A percentile compares a stretch with the other conserved stretches of the same genome.
Evolutionary conservation across 768 basidiomycete species (phyloP).

Genomic region (Coprinopsis strossmayeri): DNA sequence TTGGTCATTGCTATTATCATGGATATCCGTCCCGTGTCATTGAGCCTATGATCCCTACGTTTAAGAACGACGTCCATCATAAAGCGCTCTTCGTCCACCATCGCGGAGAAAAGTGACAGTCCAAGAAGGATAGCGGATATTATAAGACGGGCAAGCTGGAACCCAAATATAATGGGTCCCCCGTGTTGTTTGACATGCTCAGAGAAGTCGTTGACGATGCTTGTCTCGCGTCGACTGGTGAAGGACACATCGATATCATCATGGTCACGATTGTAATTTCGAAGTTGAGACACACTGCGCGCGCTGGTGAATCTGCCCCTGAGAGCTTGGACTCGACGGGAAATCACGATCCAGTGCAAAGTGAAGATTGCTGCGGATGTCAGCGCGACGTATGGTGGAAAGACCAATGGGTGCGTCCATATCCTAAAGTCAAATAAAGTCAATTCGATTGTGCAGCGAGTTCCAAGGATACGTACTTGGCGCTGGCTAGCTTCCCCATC

Average conservation of each 20-base stretch:
- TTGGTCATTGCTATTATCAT: slow-evolving; percentile 25
- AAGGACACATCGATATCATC: neutral
- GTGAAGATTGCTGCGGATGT: neutral
- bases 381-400: neutral
- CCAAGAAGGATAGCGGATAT: slow-evolving; percentile 41
- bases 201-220: neutral
- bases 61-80: slow-evolving; percentile 9
- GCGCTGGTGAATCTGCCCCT: neutral
- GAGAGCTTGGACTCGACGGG: neutral
- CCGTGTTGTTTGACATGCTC: slow-evolving; percentile 36
- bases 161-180: slow-evolving; percentile 39
- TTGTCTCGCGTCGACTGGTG: neutral
- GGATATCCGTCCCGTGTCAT: slow-evolving; percentile 22
- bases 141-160: slow-evolving; percentile 39
- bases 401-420: neutral
- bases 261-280: too few species aligned
- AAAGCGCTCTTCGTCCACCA: slow-evolving; percentile 22
- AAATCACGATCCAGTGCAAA: neutral
- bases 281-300: too few species aligned
- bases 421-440: too few species aligned
- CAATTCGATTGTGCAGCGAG: too few species aligned
- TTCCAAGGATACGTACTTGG: too few species aligned
- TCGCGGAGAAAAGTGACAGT: slow-evolving; percentile 38
- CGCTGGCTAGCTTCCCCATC: too few species aligned
- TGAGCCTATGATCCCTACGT: slow-evolving; percentile 9